Percentiles rank a stretch among this genome's conserved stretches.
Conservation (phyloP, 768 basidiomycete species). For the Lactarius akahatsu region DNA sequence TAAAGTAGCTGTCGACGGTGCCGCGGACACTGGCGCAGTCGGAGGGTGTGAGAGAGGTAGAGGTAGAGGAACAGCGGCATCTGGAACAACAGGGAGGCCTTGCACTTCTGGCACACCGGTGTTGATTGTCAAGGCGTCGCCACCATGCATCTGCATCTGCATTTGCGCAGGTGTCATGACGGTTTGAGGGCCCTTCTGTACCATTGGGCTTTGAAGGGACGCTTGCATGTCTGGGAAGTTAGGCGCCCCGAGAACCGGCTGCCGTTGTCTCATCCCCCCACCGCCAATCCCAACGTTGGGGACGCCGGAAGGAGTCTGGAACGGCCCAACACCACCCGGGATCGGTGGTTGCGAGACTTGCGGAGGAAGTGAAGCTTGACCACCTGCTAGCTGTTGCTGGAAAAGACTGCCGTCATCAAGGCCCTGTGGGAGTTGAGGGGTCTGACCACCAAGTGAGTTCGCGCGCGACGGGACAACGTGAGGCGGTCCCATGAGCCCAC, state of each 20-base stretch:
- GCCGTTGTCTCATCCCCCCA: slow-evolving; percentile 30
- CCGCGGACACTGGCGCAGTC: slow-evolving; percentile 29
- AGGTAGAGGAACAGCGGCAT: slow-evolving; percentile 21
- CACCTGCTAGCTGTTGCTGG: slow-evolving; percentile 9
- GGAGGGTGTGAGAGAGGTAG: slow-evolving; percentile 13
- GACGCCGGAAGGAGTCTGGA: slow-evolving; percentile 23
- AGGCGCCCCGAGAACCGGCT: slow-evolving; percentile 29
- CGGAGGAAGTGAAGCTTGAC: slow-evolving; percentile 20
- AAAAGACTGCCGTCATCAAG: slow-evolving; percentile 31
- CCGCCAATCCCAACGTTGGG: slow-evolving; percentile 27
- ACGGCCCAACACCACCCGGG: slow-evolving; percentile 19
- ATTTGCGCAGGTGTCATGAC: slow-evolving; percentile 21
- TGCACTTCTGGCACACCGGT: slow-evolving; percentile 23
- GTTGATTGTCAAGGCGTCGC: slow-evolving; percentile 18
- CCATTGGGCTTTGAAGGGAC: slow-evolving; percentile 25
- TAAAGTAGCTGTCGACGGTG: slow-evolving; percentile 31
- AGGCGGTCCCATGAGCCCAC: slow-evolving; percentile 44
- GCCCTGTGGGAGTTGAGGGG: slow-evolving; percentile 32
- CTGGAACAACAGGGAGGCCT: slow-evolving; percentile 20
- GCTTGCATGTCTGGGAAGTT: slow-evolving; percentile 29
- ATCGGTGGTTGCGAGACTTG: slow-evolving; percentile 29
- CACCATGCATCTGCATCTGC: slow-evolving; percentile 24
- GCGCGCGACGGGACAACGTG: slow-evolving; percentile 31
- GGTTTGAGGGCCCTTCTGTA: slow-evolving; percentile 15
- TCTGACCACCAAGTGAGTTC: slow-evolving; percentile 28